Conservation (phyloP, 148 eudicot species). For the Silene uniflora region DNA sequence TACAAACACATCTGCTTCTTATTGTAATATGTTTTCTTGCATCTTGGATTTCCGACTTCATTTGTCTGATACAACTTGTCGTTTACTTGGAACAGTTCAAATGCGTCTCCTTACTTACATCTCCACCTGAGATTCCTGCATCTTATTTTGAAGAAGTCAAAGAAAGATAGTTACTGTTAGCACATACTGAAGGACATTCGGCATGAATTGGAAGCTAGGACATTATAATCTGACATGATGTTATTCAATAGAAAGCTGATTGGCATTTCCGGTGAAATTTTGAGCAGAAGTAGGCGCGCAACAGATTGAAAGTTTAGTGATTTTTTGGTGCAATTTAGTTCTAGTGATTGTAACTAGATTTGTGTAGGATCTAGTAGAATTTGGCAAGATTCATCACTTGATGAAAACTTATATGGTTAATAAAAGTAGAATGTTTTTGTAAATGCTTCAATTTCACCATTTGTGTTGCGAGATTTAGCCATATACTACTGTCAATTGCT, state of each 20-base stretch:
- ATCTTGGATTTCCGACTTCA: background rate
- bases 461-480: too few species aligned
- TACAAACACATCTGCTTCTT: background rate
- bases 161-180: conserved; percentile 25
- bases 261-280: background rate
- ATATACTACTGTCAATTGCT: too few species aligned
- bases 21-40: background rate
- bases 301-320: background rate
- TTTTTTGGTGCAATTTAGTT: background rate
- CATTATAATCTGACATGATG: background rate
- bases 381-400: background rate
- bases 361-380: background rate
- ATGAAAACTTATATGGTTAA: background rate
- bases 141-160: conserved; percentile 45
- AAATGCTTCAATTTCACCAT: too few species aligned
- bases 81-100: conserved; percentile 50
- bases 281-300: conserved; percentile 7
- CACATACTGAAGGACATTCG: background rate
- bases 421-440: background rate
- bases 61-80: conserved; percentile 18
- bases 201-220: background rate
- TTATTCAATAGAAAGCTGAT: background rate
- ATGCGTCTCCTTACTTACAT: conserved; percentile 54
- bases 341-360: background rate
- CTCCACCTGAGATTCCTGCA: conserved; percentile 51